These are phyloP conservation scores for Aureobasidium uvarum DNA, from an alignment of 2,329 filamentous ascomycete genomes.

Conservation along the genomic window DNA sequence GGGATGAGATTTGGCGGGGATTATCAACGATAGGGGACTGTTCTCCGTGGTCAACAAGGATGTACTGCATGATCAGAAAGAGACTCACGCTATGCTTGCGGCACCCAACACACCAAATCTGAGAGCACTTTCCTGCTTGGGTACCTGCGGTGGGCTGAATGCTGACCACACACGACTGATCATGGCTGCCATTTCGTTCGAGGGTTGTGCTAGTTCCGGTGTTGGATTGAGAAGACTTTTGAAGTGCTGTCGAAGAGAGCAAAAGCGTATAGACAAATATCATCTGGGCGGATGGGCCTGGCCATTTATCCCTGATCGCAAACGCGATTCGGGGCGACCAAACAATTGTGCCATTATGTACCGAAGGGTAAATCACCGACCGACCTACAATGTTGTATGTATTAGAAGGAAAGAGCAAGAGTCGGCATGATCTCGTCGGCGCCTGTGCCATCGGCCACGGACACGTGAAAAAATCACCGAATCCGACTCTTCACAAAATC, in stretches of 20 bases:
- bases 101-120: slow-evolving; percentile 5
- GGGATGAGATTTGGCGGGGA: slow-evolving; percentile 8
- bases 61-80: background rate
- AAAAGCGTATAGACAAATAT: background rate
- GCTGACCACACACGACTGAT: background rate
- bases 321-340: background rate
- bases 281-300: background rate
- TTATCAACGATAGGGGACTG: slow-evolving; percentile 7
- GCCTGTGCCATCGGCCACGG: background rate
- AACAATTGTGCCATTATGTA: background rate
- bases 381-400: background rate
- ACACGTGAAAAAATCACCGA: background rate
- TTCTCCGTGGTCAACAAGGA: background rate
- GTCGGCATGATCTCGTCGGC: background rate
- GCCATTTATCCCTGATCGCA: background rate
- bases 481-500: background rate
- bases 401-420: background rate
- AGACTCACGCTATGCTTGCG: slow-evolving; percentile 4
- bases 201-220: background rate
- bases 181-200: background rate
- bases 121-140: background rate
- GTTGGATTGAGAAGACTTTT: too few species aligned
- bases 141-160: background rate
- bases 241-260: background rate
- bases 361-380: background rate